Conservation (phyloP, 441 rosid species). For the Euphorbia corollata region DNA sequence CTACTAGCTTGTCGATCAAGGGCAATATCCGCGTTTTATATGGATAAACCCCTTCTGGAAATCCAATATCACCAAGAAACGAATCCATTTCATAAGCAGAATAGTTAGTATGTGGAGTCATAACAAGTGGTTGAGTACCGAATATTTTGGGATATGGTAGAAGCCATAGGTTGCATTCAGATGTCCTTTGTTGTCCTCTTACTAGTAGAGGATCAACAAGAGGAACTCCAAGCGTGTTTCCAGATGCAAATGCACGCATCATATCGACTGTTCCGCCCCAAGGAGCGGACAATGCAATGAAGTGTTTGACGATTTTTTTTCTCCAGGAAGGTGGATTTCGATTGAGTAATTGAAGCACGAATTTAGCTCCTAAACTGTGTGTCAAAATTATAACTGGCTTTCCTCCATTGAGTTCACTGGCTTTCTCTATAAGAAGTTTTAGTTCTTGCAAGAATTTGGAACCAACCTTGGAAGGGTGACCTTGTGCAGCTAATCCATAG, state of each 20-base stretch:
- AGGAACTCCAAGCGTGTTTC: constrained; percentile 64
- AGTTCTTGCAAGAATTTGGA: constrained; percentile 56
- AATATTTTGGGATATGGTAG: constrained; percentile 55
- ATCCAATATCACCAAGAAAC: constrained; percentile 59
- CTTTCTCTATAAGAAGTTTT: constrained; percentile 46
- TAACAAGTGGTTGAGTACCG: constrained; percentile 37
- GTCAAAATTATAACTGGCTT: constrained; percentile 64
- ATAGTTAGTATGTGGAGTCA: constrained; percentile 40
- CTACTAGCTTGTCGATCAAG: constrained; percentile 26
- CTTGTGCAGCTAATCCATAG: constrained; percentile 58
- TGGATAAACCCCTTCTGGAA: constrained; percentile 47
- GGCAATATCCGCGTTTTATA: constrained; percentile 54
- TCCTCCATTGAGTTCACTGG: constrained; percentile 46
- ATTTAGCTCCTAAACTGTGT: constrained; percentile 80
- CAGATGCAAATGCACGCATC: constrained; percentile 68
- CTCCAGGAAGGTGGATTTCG: constrained; percentile 62
- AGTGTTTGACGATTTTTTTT: constrained; percentile 53
- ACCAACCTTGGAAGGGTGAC: constrained; percentile 60
- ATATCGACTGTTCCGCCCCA: constrained; percentile 77
- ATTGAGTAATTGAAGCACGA: constrained; percentile 54
- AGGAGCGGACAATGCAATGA: constrained; percentile 67
- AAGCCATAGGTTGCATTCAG: constrained; percentile 81
- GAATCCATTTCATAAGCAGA: constrained; percentile 40
- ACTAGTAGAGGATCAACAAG: constrained; percentile 67
- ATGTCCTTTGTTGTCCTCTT: constrained; percentile 61